These are phyloP conservation scores for Candida xyloterini DNA, from an alignment of 805 yeast genomes.

Conservation along the genomic window DNA sequence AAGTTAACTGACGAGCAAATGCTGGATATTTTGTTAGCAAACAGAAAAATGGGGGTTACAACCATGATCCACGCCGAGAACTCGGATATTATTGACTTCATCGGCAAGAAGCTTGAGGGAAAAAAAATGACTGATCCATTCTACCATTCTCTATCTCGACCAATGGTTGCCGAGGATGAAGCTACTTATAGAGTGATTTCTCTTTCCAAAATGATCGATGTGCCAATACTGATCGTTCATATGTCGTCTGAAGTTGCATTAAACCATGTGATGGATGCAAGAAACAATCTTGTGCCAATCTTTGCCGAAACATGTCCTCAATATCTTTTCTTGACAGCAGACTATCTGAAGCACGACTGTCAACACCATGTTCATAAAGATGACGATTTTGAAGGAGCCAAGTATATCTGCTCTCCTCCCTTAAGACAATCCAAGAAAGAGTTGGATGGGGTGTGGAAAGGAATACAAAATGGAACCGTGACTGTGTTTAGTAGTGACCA, in stretches of 20 bases:
- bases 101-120: conserved; percentile 36
- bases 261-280: conserved; percentile 41
- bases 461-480: conserved; percentile 45
- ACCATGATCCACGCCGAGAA: conserved; percentile 54
- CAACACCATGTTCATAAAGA: conserved; percentile 26
- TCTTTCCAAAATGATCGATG: conserved; percentile 41
- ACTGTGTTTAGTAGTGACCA: conserved; percentile 46
- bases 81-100: conserved; percentile 39
- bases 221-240: conserved; percentile 46
- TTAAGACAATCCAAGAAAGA: conserved; percentile 39
- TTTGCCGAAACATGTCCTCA: conserved; percentile 52
- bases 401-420: conserved; percentile 51
- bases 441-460: conserved; percentile 44
- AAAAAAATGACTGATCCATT: conserved; percentile 39
- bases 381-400: conserved; percentile 45
- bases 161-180: conserved; percentile 45
- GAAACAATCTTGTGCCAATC: conserved; percentile 39
- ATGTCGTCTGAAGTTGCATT: conserved; percentile 44
- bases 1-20: conserved; percentile 41
- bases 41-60: conserved; percentile 41
- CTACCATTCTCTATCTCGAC: conserved; percentile 45
- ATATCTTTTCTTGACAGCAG: conserved; percentile 42
- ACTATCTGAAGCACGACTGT: conserved; percentile 30
- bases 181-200: conserved; percentile 48
- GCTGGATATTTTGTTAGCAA: conserved; percentile 37